These are phyloP conservation scores for Tricholoma matsutake DNA, from an alignment of 768 basidiomycete genomes.

Conservation along the genomic window DNA sequence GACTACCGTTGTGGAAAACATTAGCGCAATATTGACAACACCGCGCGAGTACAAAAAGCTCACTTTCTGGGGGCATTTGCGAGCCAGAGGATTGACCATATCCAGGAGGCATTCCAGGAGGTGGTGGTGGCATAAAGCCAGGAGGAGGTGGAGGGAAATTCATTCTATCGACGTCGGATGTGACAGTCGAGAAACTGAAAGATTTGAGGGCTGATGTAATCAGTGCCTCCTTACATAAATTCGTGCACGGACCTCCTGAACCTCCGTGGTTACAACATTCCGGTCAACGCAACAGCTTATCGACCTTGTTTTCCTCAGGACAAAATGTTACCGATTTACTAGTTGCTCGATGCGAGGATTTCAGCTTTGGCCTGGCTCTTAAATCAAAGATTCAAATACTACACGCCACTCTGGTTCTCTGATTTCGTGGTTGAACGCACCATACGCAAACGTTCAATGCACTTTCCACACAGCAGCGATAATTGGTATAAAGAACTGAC, in stretches of 20 bases:
- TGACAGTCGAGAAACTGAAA: slow-evolving; percentile 30
- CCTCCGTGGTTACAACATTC: no score
- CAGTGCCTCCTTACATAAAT: slow-evolving; percentile 10
- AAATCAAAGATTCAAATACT: no score
- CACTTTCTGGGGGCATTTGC: slow-evolving; percentile 47
- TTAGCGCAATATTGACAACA: slow-evolving; percentile 15
- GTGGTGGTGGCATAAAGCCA: slow-evolving; percentile 47
- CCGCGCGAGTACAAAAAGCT: slow-evolving; percentile 14
- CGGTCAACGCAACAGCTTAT: no score
- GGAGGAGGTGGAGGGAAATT: slow-evolving; percentile 59
- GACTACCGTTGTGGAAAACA: slow-evolving; percentile 33
- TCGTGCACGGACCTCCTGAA: slow-evolving; percentile 38
- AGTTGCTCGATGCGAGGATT: no score
- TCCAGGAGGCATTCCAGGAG: slow-evolving; percentile 49
- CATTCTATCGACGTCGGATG: slow-evolving; percentile 33
- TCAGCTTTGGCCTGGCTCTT: no score
- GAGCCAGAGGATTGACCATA: slow-evolving; percentile 37
- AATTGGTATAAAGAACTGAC: no score
- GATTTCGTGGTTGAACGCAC: no score
- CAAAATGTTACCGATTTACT: no score
- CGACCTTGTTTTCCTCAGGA: no score
- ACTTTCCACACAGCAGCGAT: no score
- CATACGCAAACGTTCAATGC: no score
- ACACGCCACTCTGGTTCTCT: no score
- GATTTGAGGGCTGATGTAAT: slow-evolving; percentile 42